phyloP scores from a whole-genome alignment of 2,329 filamentous ascomycete genomes.

The Aspergillus sp. region DNA sequence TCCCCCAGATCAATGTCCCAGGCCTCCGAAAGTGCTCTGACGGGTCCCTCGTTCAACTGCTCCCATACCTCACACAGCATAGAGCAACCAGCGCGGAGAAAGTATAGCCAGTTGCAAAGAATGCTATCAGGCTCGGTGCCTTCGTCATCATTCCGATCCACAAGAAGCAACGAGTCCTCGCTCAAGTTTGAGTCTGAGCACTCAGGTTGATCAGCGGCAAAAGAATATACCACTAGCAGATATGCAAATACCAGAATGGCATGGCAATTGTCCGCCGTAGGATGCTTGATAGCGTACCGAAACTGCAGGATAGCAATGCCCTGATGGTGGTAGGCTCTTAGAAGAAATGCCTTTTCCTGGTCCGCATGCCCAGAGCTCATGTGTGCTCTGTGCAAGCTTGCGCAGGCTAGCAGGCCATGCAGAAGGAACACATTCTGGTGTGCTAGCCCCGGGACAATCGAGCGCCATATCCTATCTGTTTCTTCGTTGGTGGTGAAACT shows the following conservation, averaged over 20 bases:
- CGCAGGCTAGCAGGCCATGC: slow-evolving; percentile 9
- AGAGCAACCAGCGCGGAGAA: slow-evolving; percentile 12
- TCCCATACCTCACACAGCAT: slow-evolving; percentile 10
- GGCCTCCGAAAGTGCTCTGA: neutral
- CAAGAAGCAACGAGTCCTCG: neutral
- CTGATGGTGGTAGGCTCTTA: neutral
- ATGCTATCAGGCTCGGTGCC: neutral
- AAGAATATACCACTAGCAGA: slow-evolving; percentile 3
- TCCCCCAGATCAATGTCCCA: slow-evolving; percentile 1
- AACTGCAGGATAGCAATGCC: slow-evolving; percentile 4
- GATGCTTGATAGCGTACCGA: neutral
- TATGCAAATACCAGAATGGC: slow-evolving; percentile 6
- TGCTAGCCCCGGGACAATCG: neutral
- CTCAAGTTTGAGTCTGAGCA: too few species aligned
- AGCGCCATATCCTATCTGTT: neutral
- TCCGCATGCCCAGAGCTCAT: neutral
- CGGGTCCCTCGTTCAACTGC: neutral
- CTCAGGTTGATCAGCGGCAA: neutral
- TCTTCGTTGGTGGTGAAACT: neutral
- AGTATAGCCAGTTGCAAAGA: slow-evolving; percentile 5
- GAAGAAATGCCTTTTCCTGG: neutral
- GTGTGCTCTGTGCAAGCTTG: slow-evolving; percentile 2
- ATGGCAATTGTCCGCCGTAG: neutral
- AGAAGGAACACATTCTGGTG: neutral
- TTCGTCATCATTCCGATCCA: neutral